Conservation (phyloP, 192 early-diverging fungal species). For the Rhizophagus clarus region DNA sequence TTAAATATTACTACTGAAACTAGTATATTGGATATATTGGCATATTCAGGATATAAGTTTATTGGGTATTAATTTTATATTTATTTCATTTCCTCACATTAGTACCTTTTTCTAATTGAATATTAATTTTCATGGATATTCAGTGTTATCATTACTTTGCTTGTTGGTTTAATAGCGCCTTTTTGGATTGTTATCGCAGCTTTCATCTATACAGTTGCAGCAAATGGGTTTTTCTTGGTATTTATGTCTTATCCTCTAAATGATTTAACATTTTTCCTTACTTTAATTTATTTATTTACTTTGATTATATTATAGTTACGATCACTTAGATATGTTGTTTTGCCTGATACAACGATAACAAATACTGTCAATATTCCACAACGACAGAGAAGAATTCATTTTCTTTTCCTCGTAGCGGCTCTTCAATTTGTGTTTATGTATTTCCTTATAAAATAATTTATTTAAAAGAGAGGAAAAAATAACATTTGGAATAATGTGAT, state of each 20-base stretch:
- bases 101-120: constrained; percentile 27
- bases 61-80: constrained; percentile 53
- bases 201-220: constrained; percentile 75
- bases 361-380: constrained; percentile 62
- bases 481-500: too few relatives aligned
- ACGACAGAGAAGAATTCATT: constrained; percentile 82
- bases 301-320: constrained; percentile 52
- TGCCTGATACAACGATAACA: constrained; percentile 67
- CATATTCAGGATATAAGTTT: constrained; percentile 96
- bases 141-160: constrained; percentile 45
- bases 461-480: too few relatives aligned
- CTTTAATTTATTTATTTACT: not conserved
- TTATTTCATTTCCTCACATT: constrained; percentile 8
- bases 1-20: constrained; percentile 83
- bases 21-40: constrained; percentile 81
- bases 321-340: constrained; percentile 73
- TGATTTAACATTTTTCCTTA: constrained; percentile 3
- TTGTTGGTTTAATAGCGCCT: constrained; percentile 43
- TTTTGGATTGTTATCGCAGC: constrained; percentile 49
- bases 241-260: constrained; percentile 17
- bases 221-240: constrained; percentile 90
- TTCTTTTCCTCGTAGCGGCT: constrained; percentile 83
- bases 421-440: constrained; percentile 83
- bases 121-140: constrained; percentile 51
- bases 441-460: constrained; percentile 57